Conservation (phyloP, 345 rosid species). For the Syzygium jambos region DNA sequence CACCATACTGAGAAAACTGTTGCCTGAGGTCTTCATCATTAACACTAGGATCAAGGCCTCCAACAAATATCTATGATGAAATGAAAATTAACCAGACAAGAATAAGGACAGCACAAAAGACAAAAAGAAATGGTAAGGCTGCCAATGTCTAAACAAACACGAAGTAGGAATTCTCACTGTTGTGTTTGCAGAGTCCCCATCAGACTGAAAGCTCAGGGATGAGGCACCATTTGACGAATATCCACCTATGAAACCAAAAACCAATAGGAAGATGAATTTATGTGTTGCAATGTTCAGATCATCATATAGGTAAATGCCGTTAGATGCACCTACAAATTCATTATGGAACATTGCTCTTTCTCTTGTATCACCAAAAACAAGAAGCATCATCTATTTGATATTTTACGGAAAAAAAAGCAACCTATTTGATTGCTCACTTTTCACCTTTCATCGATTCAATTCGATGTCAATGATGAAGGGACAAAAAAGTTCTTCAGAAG, state of each 20-base stretch:
- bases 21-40: slow-evolving; percentile 82
- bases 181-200: slow-evolving; percentile 70
- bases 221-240: slow-evolving; percentile 53
- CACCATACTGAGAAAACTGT: slow-evolving; percentile 75
- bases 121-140: not conserved
- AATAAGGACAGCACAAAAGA: not conserved
- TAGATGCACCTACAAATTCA: no score
- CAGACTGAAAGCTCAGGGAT: slow-evolving; percentile 43
- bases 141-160: slow-evolving; percentile 8
- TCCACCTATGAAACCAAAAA: slow-evolving; percentile 34
- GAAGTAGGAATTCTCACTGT: slow-evolving; percentile 45
- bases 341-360: no score
- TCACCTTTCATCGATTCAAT: not conserved
- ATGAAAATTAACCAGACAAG: slow-evolving; percentile 9
- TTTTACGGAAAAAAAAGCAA: not conserved
- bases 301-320: no score
- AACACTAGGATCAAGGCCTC: slow-evolving; percentile 87
- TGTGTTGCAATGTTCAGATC: no score
- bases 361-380: no score
- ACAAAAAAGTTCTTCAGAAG: not conserved
- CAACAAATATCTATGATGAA: slow-evolving; percentile 79
- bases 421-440: not conserved
- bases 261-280: not conserved
- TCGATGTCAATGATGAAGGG: not conserved
- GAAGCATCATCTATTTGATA: not conserved